Evolutionary conservation across 441 rosid species (phyloP).

Genomic region (Croton setiger): DNA sequence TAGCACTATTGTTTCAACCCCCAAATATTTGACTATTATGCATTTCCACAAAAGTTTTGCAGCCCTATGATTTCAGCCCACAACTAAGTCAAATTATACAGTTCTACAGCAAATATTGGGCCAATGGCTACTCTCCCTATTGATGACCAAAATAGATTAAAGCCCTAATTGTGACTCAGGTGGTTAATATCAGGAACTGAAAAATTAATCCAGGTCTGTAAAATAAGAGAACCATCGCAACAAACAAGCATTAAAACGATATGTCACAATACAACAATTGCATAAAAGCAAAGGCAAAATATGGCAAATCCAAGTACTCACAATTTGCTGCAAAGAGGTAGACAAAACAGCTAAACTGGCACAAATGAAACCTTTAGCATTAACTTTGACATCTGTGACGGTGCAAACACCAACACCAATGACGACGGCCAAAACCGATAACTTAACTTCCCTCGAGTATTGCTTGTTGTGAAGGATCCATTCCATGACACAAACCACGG

Average conservation of each 20-base stretch:
- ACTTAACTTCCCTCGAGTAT: conserved; percentile 75
- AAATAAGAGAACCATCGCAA: no score
- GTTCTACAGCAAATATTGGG: not conserved
- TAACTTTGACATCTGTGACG: conserved; percentile 91
- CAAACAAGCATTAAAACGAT: not conserved
- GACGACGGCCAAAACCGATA: conserved; percentile 85
- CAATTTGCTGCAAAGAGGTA: conserved; percentile 94
- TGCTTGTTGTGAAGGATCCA: conserved; percentile 83
- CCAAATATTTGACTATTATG: not conserved
- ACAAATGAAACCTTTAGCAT: conserved; percentile 82
- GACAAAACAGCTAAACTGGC: conserved; percentile 75
- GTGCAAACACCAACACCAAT: conserved; percentile 95
- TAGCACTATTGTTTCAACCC: not conserved
- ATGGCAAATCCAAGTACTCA: conserved; percentile 34
- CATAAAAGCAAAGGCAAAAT: not conserved
- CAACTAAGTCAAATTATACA: not conserved
- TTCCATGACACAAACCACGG: conserved; percentile 93
- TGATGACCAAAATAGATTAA: not conserved
- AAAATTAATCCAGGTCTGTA: not conserved
- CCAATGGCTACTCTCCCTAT: not conserved
- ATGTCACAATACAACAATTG: not conserved
- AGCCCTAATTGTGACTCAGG: not conserved
- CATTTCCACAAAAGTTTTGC: not conserved
- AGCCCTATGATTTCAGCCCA: not conserved
- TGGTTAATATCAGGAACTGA: not conserved